Conservation (phyloP, 2,329 filamentous ascomycete species). For the Ophiocordyceps camponoti-saundersi region DNA sequence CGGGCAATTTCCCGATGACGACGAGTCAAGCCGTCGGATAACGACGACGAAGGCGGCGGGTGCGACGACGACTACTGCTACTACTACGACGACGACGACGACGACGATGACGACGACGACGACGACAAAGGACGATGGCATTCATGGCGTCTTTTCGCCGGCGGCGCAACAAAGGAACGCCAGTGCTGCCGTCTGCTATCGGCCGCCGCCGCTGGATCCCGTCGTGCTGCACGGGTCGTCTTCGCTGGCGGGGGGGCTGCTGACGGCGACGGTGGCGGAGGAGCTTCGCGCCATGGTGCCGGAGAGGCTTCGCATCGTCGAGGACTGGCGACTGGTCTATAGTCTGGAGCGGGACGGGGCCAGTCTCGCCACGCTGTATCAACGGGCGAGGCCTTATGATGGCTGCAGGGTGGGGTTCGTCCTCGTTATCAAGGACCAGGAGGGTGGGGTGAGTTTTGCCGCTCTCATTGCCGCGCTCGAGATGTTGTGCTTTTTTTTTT, state of each 20-base stretch:
- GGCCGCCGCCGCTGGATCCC: constrained; percentile 76
- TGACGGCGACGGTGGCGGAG: constrained; percentile 63
- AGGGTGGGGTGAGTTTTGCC: constrained; percentile 49
- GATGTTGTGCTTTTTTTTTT: no score
- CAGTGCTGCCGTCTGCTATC: constrained; percentile 41
- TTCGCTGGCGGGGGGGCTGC: constrained; percentile 42
- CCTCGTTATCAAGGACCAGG: constrained; percentile 65
- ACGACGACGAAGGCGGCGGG: not conserved
- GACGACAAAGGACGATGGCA: constrained; percentile 20
- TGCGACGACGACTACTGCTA: no score
- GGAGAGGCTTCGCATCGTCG: constrained; percentile 68
- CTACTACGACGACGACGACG: constrained; percentile 3
- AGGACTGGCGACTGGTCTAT: constrained; percentile 76
- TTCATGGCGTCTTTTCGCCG: constrained; percentile 39
- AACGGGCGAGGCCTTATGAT: constrained; percentile 52
- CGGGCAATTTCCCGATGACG: constrained; percentile 8
- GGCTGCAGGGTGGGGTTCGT: constrained; percentile 72
- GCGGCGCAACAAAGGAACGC: constrained; percentile 26
- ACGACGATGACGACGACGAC: not conserved
- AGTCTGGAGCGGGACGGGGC: constrained; percentile 86
- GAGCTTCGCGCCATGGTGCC: constrained; percentile 85
- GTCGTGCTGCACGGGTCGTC: constrained; percentile 52
- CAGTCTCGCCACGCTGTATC: constrained; percentile 71
- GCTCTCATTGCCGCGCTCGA: no score
- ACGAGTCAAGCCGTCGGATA: not conserved